Percentiles rank a stretch among this genome's conserved stretches.
These are phyloP conservation scores for Elaeis oleifera DNA, from an alignment of 202 grass and related monocot genomes.

Conservation along the genomic window DNA sequence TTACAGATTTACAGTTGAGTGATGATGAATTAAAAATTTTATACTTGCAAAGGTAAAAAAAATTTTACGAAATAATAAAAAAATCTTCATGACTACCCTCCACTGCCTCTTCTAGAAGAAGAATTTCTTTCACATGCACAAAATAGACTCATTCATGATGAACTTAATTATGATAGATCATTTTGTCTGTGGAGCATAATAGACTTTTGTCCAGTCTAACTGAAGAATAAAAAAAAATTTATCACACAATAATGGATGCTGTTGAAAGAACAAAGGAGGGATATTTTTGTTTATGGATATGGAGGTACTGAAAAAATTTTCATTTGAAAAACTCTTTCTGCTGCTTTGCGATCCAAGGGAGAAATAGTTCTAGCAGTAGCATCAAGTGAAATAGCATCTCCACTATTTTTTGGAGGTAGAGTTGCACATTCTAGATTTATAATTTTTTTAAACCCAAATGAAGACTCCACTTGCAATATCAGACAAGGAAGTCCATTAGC, in stretches of 20 bases:
- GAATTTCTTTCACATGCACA: too few species aligned
- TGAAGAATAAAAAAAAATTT: not conserved
- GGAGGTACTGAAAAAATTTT: constrained; percentile 6
- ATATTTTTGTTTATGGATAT: not conserved
- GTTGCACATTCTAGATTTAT: not conserved
- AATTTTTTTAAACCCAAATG: not conserved
- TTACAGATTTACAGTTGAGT: too few species aligned
- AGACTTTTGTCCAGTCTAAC: too few species aligned
- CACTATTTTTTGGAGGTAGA: not conserved
- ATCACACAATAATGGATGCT: not conserved
- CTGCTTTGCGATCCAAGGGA: not conserved
- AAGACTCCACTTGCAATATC: not conserved
- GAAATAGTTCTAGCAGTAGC: not conserved
- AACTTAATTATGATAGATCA: too few species aligned
- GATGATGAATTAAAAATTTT: too few species aligned
- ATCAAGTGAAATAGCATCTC: not conserved
- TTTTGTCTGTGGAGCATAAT: too few species aligned
- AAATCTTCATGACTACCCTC: too few species aligned
- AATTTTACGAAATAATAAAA: too few species aligned
- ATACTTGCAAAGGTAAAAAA: too few species aligned
- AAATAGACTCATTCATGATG: too few species aligned
- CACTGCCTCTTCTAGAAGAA: too few species aligned
- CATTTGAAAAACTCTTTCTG: not conserved
- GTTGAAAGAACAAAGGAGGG: accelerated
- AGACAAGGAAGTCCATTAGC: not conserved